Percentiles rank a stretch among this genome's conserved stretches.
phyloP scores from a whole-genome alignment of 1,284 basidiomycete species.

The Apiotrichum porosum region DNA sequence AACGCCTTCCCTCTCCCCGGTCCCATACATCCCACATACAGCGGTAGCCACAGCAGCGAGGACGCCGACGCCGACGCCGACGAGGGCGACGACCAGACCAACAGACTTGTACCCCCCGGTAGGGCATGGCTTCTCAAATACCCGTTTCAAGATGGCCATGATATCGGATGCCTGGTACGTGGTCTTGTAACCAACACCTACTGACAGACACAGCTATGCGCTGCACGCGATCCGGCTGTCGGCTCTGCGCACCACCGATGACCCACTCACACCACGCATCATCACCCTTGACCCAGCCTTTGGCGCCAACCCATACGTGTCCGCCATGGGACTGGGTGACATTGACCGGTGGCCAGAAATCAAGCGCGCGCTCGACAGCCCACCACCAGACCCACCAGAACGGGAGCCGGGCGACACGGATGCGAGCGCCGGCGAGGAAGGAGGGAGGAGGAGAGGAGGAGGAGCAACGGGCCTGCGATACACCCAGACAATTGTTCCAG shows the following conservation, averaged over 20 bases:
- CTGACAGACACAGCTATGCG: constrained; percentile 59
- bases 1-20: too few relatives aligned
- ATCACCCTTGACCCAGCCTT: constrained; percentile 63
- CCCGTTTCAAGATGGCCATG: constrained; percentile 40
- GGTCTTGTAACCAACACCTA: background rate
- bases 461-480: constrained; percentile 63
- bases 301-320: constrained; percentile 71
- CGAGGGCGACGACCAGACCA: background rate
- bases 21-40: background rate
- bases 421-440: constrained; percentile 1
- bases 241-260: constrained; percentile 80
- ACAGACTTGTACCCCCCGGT: too few relatives aligned
- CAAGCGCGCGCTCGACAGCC: constrained; percentile 49
- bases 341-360: constrained; percentile 77
- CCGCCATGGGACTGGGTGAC: constrained; percentile 71
- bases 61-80: background rate
- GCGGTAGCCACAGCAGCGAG: background rate
- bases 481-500: constrained; percentile 78
- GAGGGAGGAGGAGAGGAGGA: constrained; percentile 12
- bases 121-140: background rate
- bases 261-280: constrained; percentile 71
- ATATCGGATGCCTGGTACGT: constrained; percentile 43
- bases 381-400: constrained; percentile 55
- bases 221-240: constrained; percentile 78
- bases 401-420: constrained; percentile 12